Conservation (phyloP, 2,329 filamentous ascomycete species). For the Paracoccidioides brasiliensis region DNA sequence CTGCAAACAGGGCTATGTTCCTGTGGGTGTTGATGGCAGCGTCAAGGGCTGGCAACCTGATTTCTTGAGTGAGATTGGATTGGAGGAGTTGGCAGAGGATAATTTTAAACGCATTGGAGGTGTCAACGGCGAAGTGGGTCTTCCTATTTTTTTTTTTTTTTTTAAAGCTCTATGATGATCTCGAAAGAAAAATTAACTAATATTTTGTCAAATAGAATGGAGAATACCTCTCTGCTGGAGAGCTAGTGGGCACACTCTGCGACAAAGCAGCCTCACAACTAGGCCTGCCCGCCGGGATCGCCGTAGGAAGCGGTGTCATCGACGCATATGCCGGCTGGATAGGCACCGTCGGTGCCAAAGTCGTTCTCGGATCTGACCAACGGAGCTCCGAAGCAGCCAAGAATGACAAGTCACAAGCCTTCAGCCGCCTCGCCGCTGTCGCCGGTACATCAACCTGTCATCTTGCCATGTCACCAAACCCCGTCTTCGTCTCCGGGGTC, state of each 20-base stretch:
- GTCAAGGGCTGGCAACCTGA: slow-evolving; percentile 98
- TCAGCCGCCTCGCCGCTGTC: slow-evolving; percentile 82
- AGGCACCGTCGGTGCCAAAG: slow-evolving; percentile 94
- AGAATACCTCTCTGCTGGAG: slow-evolving; percentile 78
- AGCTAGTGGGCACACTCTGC: slow-evolving; percentile 73
- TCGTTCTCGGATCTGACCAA: slow-evolving; percentile 56
- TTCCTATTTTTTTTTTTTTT: too few species aligned
- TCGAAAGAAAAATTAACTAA: slow-evolving; percentile 13
- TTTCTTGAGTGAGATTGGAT: slow-evolving; percentile 73
- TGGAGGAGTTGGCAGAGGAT: slow-evolving; percentile 71
- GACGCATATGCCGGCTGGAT: slow-evolving; percentile 99
- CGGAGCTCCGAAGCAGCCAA: slow-evolving; percentile 55
- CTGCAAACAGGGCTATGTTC: slow-evolving; percentile 94
- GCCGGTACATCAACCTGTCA: slow-evolving; percentile 97
- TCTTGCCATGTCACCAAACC: slow-evolving; percentile 83
- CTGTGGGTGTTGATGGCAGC: slow-evolving; percentile 92
- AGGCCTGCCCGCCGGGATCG: slow-evolving; percentile 73
- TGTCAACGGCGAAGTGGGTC: slow-evolving; percentile 70
- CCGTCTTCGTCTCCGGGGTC: slow-evolving; percentile 87
- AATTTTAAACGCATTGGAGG: slow-evolving; percentile 90
- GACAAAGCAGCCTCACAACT: slow-evolving; percentile 72
- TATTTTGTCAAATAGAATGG: slow-evolving; percentile 34
- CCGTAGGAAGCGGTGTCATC: slow-evolving; percentile 91
- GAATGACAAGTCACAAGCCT: slow-evolving; percentile 85
- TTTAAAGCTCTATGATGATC: slow-evolving; percentile 25